Evolutionary conservation across 371 early-diverging fungal species (phyloP), one percentile per base, ranked within the genome.

Genomic region (Blakeslea trispora): DNA sequence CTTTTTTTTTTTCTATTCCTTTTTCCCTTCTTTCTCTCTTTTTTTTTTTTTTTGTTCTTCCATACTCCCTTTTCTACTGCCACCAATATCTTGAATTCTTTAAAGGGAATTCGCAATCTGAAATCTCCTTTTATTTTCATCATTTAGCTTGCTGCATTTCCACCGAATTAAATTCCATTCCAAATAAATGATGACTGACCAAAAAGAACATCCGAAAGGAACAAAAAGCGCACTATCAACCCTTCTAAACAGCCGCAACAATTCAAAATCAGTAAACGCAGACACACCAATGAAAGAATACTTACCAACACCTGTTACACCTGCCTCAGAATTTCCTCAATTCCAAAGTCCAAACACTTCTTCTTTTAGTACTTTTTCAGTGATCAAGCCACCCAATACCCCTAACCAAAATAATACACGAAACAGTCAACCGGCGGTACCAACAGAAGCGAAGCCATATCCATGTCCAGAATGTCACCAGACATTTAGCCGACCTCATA

Each of bases 401-500:
- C 32, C 4, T 28, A 21, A 42, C 41, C 56, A 11, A 47, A 28
- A 31, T 51, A 39, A 11, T 47, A 22, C 42, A 46, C 56, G 18
- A 19, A 47, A 35, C 1, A 28, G 21, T 18, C 50, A 40, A 24
- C 44, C 50, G 22, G 49, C 32, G 43, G 24, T 43, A 46, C 45
- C 63, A 21, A 47, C 51, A n/a, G 64, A 64, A 14, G 32, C 53
- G 9, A 65, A 65, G 34, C 65, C 65, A 15, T 65, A 60, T 37
- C 60, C 56, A 11, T 75, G 76, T 53, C 59, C 65, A 13, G 65
- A 72, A 60, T 75, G 72, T 44, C 58, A 64, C 42, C 72, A 69
- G 55, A 66, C 64, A 0, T 75, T 75, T 21, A 72, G 68, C 52
- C 50, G 72, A 34, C 67, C 71, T n/a, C 67, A 72, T 35, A 75